Percentiles rank a stretch among this genome's conserved stretches.
phyloP scores from a whole-genome alignment of 2,329 filamentous ascomycete species.

The Cladosporium sp. region DNA sequence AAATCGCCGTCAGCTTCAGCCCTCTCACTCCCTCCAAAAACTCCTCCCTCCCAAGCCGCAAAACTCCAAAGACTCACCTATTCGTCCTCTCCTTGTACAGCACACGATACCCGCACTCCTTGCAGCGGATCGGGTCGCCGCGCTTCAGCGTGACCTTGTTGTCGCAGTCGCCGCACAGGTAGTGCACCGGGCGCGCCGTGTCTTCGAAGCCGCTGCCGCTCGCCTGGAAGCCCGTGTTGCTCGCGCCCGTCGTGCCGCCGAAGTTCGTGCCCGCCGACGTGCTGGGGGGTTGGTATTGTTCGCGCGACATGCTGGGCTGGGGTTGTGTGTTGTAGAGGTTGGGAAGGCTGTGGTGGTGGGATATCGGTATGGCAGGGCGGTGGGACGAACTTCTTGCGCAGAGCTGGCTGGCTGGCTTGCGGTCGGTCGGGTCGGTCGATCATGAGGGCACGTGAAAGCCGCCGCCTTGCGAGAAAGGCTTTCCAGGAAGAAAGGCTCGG shows the following conservation, averaged over 20 bases:
- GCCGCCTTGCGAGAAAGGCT: background rate
- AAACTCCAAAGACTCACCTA: conserved; percentile 55
- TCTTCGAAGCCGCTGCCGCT: conserved; percentile 57
- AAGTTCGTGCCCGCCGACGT: conserved; percentile 35
- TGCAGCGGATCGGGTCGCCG: conserved; percentile 77
- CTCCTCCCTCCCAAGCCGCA: background rate
- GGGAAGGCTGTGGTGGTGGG: background rate
- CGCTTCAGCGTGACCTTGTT: conserved; percentile 67
- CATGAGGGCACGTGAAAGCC: conserved; percentile 7
- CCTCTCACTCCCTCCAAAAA: background rate
- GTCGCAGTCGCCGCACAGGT: conserved; percentile 75
- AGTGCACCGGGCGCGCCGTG: conserved; percentile 40
- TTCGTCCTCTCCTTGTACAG: conserved; percentile 98
- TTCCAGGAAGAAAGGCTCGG: background rate
- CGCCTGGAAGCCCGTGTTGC: conserved; percentile 36
- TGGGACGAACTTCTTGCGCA: no score
- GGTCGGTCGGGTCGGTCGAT: no score
- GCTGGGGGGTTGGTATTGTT: conserved; percentile 70
- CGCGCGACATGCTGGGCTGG: conserved; percentile 43
- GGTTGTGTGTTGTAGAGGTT: background rate
- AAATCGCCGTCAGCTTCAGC: background rate
- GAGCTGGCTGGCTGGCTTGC: no score
- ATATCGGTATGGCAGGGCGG: no score
- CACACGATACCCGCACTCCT: conserved; percentile 89
- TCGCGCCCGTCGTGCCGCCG: conserved; percentile 24